Evolutionary conservation across 1,284 basidiomycete species (phyloP).

Genomic region (Crepidotus sp.): DNA sequence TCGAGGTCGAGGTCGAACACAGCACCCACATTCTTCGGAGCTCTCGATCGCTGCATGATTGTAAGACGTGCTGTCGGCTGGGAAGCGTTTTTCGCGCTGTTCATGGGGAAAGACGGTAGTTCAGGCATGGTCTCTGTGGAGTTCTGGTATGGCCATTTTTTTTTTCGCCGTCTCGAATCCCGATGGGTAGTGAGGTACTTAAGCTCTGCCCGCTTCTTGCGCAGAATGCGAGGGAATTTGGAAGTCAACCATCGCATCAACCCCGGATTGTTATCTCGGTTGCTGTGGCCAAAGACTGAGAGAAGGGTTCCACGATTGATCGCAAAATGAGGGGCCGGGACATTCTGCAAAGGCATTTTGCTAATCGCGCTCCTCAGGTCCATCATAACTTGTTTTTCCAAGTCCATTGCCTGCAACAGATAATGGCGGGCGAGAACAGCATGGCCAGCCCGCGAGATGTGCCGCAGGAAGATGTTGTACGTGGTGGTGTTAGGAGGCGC

Average conservation of each 20-base stretch:
- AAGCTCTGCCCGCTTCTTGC: slow-evolving; percentile 15
- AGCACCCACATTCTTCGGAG: slow-evolving; percentile 10
- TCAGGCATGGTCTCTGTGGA: background rate
- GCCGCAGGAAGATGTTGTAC: slow-evolving; percentile 51
- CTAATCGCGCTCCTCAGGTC: slow-evolving; percentile 23
- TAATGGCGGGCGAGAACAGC: slow-evolving; percentile 59
- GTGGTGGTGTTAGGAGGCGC: slow-evolving; percentile 64
- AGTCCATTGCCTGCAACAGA: slow-evolving; percentile 44
- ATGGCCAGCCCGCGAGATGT: slow-evolving; percentile 41
- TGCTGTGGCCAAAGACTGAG: slow-evolving; percentile 47
- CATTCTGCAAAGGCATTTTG: slow-evolving; percentile 22
- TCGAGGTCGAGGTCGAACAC: slow-evolving; percentile 29
- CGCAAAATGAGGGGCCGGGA: slow-evolving; percentile 42
- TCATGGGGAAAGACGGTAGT: background rate
- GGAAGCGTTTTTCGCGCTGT: background rate
- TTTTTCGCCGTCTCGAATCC: slow-evolving; percentile 1
- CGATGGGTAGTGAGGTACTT: slow-evolving; percentile 8
- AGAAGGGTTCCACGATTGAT: slow-evolving; percentile 48
- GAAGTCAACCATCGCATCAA: slow-evolving; percentile 47
- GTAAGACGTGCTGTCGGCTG: background rate
- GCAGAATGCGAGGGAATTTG: slow-evolving; percentile 14
- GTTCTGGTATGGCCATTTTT: slow-evolving; percentile 13
- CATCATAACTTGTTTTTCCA: slow-evolving; percentile 34
- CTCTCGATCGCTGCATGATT: slow-evolving; percentile 12
- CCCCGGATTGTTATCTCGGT: slow-evolving; percentile 44